Base-by-base conservation (phyloP, 495 filamentous ascomycete genomes). In the Penicillium riverlandense region DNA sequence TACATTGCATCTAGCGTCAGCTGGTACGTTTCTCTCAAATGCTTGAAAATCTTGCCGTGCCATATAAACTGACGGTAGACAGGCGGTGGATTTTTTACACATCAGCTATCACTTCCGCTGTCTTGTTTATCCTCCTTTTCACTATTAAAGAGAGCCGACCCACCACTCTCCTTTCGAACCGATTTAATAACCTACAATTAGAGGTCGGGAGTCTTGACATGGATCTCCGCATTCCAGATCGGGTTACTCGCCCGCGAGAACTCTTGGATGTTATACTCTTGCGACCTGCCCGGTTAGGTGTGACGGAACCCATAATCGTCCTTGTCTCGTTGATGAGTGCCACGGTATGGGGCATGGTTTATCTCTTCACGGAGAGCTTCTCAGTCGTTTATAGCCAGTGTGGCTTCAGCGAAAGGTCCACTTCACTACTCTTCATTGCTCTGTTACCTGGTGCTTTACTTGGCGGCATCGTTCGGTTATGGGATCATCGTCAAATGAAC, bases 331-430 rank as follows among this genome's bases (percentile, higher is more conserved):
- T 51, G 11, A 58, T 65, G 44, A 55, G 44, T 15, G 63, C 65
- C 11, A 46, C 60, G 7, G 62, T 62, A 9, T 62, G 58, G 33
- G 65, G 49, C 0, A 43, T 71, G 27, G 56, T 72, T 11, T 75
- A 72, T 37, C 62, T 72, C 22, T 72, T 74, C 46, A 70, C 72
- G 1, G 71, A 74, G 49, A 61, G 65, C 2, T 38, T 74, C 0
- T 52, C 57, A 0, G 48, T 14, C 1, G 55, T 75, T 8, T 77
- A 71, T 48, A 31, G 53, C 7, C 35, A 50, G 2, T 62, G 67
- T 39, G 66, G 63, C 1, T 62, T 71, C 44, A 44, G 40, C 7
- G 6, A 29, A 0, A 40, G 50, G 28, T 43, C 52, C 11, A 44
- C 69, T 1, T 70, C 59, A 1, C 53, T 75, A 1, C 52, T 65